Percentiles rank a stretch among this genome's conserved stretches.
Conservation (phyloP, 352 stramenopile species). For the Globisporangium apiculatum region DNA sequence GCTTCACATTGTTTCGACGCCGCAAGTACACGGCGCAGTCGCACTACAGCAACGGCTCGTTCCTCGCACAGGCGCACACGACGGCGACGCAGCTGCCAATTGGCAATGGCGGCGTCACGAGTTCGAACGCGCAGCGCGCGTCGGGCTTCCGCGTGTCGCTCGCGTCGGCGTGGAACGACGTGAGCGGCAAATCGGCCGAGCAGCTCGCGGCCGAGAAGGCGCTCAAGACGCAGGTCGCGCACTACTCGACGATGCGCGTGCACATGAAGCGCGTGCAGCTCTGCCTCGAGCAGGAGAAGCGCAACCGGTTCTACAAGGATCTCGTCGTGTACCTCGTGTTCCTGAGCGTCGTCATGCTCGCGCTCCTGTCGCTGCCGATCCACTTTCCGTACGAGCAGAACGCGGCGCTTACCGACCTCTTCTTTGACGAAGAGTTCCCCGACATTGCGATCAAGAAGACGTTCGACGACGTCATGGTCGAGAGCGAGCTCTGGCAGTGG, state of each 20-base stretch:
- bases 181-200: conserved; percentile 21
- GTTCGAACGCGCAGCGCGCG: not conserved
- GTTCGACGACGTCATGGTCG: conserved; percentile 54
- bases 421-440: conserved; percentile 52
- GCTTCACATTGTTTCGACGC: not conserved
- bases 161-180: conserved; percentile 4
- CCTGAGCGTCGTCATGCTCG: conserved; percentile 50
- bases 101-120: too few relatives aligned
- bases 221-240: conserved; percentile 46
- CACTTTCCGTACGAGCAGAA: conserved; percentile 78
- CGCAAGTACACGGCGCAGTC: conserved; percentile 4
- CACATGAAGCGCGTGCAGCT: conserved; percentile 83
- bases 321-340: conserved; percentile 70
- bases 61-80: conserved; percentile 1
- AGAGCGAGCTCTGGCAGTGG: conserved; percentile 76
- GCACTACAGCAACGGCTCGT: conserved; percentile 8
- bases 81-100: not conserved
- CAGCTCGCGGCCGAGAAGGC: conserved; percentile 29
- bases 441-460: conserved; percentile 51
- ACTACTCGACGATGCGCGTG: conserved; percentile 78
- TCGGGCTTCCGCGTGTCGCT: conserved; percentile 6
- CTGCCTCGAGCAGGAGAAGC: conserved; percentile 58
- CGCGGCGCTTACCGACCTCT: conserved; percentile 37
- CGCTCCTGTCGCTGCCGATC: conserved; percentile 55
- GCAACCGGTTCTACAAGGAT: conserved; percentile 42